Evolutionary conservation across 495 filamentous ascomycete species (phyloP).

Genomic region (Talaromyces adpressus): DNA sequence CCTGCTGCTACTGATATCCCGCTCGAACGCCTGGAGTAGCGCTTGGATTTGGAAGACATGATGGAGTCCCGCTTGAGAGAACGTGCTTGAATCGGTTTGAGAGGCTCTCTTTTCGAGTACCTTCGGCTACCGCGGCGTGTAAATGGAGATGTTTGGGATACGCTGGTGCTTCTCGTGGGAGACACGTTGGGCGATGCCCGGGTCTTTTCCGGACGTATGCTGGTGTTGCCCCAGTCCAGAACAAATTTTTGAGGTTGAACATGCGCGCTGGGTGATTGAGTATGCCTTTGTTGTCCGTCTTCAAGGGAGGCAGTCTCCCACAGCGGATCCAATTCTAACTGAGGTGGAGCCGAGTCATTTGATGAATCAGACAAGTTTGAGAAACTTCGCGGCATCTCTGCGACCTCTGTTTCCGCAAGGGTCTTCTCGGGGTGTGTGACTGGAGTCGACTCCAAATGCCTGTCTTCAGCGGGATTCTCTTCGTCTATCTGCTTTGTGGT

Average conservation of each 20-base stretch:
- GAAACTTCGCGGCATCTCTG: background rate
- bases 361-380: conserved; percentile 9
- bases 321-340: background rate
- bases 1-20: conserved; percentile 35
- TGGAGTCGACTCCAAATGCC: background rate
- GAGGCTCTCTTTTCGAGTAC: conserved; percentile 25
- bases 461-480: background rate
- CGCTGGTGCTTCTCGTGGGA: conserved; percentile 7
- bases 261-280: conserved; percentile 3
- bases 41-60: conserved; percentile 31
- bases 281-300: conserved; percentile 7
- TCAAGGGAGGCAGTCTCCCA: background rate
- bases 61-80: conserved; percentile 36
- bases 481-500: background rate
- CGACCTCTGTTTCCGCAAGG: background rate
- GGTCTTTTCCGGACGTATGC: background rate
- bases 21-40: conserved; percentile 38
- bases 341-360: conserved; percentile 9
- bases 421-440: conserved; percentile 5
- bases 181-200: background rate
- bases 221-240: background rate
- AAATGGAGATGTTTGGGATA: conserved; percentile 3
- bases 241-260: background rate
- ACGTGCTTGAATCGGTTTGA: conserved; percentile 30
- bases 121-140: conserved; percentile 1